These are phyloP conservation scores for Didymosphaeria variabile DNA, from an alignment of 2,329 filamentous ascomycete genomes.

Conservation along the genomic window DNA sequence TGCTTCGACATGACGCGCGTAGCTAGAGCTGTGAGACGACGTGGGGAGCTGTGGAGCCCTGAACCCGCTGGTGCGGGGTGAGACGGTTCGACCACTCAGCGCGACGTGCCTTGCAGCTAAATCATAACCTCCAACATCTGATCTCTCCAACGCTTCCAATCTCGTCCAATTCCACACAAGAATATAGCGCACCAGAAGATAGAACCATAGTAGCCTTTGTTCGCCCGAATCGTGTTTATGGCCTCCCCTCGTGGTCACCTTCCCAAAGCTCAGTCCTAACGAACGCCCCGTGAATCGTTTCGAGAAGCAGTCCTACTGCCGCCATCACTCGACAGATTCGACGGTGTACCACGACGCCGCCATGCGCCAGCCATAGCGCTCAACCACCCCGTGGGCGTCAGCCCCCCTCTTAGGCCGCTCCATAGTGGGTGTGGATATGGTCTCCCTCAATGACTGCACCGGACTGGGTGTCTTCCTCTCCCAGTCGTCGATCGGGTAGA, in stretches of 20 bases:
- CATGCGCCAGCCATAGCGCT: slow-evolving; percentile 32
- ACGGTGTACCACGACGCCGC: slow-evolving; percentile 31
- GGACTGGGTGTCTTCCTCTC: slow-evolving; percentile 39
- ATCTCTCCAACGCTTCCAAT: background rate
- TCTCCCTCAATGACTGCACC: slow-evolving; percentile 31
- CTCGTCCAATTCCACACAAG: slow-evolving; percentile 16
- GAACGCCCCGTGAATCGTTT: slow-evolving; percentile 18
- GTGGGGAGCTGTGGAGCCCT: slow-evolving; percentile 27
- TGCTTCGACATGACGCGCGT: slow-evolving; percentile 2
- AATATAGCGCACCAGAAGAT: too few relatives aligned
- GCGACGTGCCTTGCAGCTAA: slow-evolving; percentile 39
- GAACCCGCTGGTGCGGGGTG: slow-evolving; percentile 31
- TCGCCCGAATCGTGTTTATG: background rate
- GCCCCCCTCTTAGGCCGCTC: slow-evolving; percentile 19
- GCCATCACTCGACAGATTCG: slow-evolving; percentile 13
- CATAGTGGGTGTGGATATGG: slow-evolving; percentile 32
- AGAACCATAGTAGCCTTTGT: background rate
- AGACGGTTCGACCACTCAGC: slow-evolving; percentile 30
- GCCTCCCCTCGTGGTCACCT: background rate
- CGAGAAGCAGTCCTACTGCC: slow-evolving; percentile 16
- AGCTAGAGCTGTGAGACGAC: slow-evolving; percentile 28
- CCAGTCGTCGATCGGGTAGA: slow-evolving; percentile 39
- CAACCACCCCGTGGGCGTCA: slow-evolving; percentile 31
- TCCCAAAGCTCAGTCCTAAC: background rate
- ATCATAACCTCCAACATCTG: background rate